Evolutionary conservation across 2,329 filamentous ascomycete species (phyloP).

Genomic region (Colletotrichum trifolii): DNA sequence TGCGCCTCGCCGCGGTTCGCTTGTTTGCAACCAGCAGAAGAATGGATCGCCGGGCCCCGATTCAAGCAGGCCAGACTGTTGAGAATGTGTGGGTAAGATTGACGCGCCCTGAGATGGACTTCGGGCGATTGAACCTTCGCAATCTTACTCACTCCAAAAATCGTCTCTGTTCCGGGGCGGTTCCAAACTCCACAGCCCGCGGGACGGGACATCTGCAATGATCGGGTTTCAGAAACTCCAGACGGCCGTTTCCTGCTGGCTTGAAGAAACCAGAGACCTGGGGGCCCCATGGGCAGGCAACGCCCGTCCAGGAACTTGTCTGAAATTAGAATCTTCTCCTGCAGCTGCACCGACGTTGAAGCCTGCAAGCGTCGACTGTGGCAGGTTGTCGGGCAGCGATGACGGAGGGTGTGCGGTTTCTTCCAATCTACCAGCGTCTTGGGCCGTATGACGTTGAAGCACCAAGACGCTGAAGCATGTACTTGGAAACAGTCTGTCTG

Average conservation of each 20-base stretch:
- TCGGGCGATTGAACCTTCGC: neutral
- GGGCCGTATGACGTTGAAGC: too few species aligned
- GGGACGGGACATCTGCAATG: conserved; percentile 33
- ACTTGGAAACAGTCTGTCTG: too few species aligned
- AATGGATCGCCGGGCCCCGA: conserved; percentile 29
- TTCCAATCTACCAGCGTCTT: too few species aligned
- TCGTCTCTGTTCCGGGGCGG: neutral
- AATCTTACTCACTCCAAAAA: neutral
- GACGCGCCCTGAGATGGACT: too few species aligned
- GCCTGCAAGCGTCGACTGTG: too few species aligned
- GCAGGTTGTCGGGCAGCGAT: too few species aligned
- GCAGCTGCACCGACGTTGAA: too few species aligned
- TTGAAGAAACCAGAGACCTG: neutral
- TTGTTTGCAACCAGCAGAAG: conserved; percentile 16
- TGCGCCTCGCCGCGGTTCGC: conserved; percentile 31
- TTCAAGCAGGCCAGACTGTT: conserved; percentile 5
- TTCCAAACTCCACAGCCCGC: conserved; percentile 16
- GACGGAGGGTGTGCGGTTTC: too few species aligned
- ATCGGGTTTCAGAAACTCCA: conserved; percentile 31
- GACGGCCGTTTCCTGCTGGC: conserved; percentile 10
- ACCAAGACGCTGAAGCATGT: too few species aligned
- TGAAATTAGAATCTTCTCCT: too few species aligned
- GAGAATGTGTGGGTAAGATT: conserved; percentile 28
- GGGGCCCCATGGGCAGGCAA: neutral
- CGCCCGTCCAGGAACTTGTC: too few species aligned